These are phyloP conservation scores for Fusarium sp. DNA, from an alignment of 2,329 filamentous ascomycete species.

Conservation along the genomic window DNA sequence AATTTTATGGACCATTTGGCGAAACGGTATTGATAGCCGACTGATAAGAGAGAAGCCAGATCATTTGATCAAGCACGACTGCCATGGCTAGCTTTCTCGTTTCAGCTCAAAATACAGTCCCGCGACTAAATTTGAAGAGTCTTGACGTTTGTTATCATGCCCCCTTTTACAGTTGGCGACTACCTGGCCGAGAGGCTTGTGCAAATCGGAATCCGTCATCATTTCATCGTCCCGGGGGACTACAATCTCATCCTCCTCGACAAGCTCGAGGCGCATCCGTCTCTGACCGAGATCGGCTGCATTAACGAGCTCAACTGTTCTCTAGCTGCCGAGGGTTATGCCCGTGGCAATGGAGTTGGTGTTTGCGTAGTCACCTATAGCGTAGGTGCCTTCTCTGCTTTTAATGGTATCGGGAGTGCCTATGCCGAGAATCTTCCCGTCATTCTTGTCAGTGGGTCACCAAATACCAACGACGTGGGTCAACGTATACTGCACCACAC, in stretches of 20 bases:
- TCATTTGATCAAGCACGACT: too few species aligned
- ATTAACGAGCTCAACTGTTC: neutral
- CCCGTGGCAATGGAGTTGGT: neutral
- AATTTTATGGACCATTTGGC: too few species aligned
- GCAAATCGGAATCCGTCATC: neutral
- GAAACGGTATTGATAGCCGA: too few species aligned
- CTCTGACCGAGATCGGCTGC: neutral
- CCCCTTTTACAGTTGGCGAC: neutral
- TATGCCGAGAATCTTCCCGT: neutral
- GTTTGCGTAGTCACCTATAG: neutral
- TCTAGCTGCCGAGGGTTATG: neutral
- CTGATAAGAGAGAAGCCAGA: too few species aligned
- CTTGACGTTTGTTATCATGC: neutral
- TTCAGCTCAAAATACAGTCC: too few species aligned
- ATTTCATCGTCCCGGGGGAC: neutral
- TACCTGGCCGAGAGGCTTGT: neutral
- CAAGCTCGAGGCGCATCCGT: neutral
- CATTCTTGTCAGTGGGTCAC: neutral
- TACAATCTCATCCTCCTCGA: neutral
- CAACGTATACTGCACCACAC: neutral
- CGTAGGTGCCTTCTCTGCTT: neutral
- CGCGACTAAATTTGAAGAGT: too few species aligned
- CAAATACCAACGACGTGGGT: neutral
- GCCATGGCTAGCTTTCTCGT: too few species aligned
- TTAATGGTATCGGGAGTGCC: neutral